phyloP scores from a whole-genome alignment of 345 rosid genomes.

The Ricinus communis region DNA sequence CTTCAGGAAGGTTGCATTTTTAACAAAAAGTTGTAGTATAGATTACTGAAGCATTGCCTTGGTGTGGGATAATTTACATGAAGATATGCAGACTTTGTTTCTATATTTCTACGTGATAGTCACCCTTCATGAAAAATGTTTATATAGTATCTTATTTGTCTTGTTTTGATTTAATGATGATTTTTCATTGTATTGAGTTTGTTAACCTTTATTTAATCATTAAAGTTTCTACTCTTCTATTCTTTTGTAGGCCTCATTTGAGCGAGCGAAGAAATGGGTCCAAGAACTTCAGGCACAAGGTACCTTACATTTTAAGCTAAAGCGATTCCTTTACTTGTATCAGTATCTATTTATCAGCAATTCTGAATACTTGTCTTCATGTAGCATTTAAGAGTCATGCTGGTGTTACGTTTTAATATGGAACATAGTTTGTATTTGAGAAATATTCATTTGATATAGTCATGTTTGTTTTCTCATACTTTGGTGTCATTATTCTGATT shows the following conservation, averaged over 20 bases:
- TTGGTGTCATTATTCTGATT: too few relatives aligned
- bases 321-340: conserved; percentile 1
- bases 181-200: background rate
- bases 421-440: background rate
- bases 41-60: background rate
- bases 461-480: too few relatives aligned
- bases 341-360: background rate
- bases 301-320: conserved; percentile 20
- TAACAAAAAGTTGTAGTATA: too few relatives aligned
- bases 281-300: conserved; percentile 97
- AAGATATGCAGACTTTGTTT: background rate
- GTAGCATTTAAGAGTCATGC: background rate
- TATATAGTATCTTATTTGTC: background rate
- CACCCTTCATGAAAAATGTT: background rate
- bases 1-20: background rate
- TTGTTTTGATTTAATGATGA: background rate
- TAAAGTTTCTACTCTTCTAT: background rate
- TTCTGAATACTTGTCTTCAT: background rate
- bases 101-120: background rate
- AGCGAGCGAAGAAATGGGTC: conserved; percentile 95
- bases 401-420: background rate
- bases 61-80: background rate
- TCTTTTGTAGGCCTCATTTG: conserved; percentile 73
- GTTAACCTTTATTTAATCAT: background rate
- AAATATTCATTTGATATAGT: too few relatives aligned